These are phyloP conservation scores for Pelomyxa schiedti DNA, from an alignment of 78 protist genomes.

Conservation along the genomic window DNA sequence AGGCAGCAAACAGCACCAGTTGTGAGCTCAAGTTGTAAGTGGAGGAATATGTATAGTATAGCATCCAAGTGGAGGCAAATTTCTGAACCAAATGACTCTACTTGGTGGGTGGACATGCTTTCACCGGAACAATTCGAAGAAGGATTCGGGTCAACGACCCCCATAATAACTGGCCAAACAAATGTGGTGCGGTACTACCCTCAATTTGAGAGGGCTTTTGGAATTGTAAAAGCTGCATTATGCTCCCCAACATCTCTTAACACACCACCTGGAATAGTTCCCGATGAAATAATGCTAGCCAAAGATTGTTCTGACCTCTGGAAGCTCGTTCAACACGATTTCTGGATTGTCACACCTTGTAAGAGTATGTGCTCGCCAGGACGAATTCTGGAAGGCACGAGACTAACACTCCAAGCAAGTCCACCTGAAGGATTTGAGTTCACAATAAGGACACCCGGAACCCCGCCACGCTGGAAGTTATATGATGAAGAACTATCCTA, in stretches of 20 bases:
- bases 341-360: slow-evolving; percentile 60
- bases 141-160: slow-evolving; percentile 63
- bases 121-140: slow-evolving; percentile 43
- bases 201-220: slow-evolving; percentile 27
- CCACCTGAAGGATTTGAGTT: slow-evolving; percentile 50
- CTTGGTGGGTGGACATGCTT: slow-evolving; percentile 64
- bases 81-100: slow-evolving; percentile 67
- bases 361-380: neutral
- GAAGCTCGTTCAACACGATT: slow-evolving; percentile 23
- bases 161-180: slow-evolving; percentile 43
- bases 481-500: slow-evolving; percentile 29
- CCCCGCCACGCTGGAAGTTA: slow-evolving; percentile 53
- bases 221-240: slow-evolving; percentile 16
- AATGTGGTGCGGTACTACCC: slow-evolving; percentile 53
- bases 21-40: neutral
- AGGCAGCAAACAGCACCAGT: neutral
- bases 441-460: slow-evolving; percentile 58
- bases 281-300: neutral
- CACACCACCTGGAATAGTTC: neutral
- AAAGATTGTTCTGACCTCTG: slow-evolving; percentile 15
- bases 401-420: slow-evolving; percentile 39
- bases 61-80: slow-evolving; percentile 54
- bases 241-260: slow-evolving; percentile 4
- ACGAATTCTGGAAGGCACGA: slow-evolving; percentile 49
- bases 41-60: slow-evolving; percentile 49